Conservation (phyloP, 2,329 filamentous ascomycete genomes). For the Harringtonia aguacate region DNA sequence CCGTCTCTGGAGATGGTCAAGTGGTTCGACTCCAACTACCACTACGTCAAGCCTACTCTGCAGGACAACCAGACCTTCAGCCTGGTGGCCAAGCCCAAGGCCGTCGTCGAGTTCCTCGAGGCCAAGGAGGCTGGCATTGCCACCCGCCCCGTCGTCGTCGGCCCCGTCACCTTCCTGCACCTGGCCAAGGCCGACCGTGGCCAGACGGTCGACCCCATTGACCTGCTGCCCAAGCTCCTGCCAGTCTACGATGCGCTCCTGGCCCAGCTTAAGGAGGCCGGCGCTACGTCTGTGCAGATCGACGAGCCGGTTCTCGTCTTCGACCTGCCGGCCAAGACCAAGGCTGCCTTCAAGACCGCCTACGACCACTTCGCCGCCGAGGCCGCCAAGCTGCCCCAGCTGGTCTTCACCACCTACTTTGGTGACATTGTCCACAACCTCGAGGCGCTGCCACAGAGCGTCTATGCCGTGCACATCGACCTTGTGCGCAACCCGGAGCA, state of each 20-base stretch:
- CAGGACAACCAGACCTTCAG: conserved; percentile 96
- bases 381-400: conserved; percentile 71
- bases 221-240: conserved; percentile 83
- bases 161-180: conserved; percentile 93
- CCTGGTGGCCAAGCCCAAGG: conserved; percentile 80
- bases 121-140: conserved; percentile 92
- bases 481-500: conserved; percentile 98
- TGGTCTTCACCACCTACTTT: conserved; percentile 95
- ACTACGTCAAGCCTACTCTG: conserved; percentile 98
- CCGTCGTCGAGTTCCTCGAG: conserved; percentile 87
- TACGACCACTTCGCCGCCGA: conserved; percentile 80
- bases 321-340: conserved; percentile 79
- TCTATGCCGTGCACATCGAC: conserved; percentile 87
- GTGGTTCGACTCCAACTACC: conserved; percentile 99
- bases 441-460: conserved; percentile 67
- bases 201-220: conserved; percentile 86
- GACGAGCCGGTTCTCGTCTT: conserved; percentile 97
- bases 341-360: conserved; percentile 94
- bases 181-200: conserved; percentile 97
- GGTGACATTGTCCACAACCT: conserved; percentile 99
- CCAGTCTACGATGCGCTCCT: conserved; percentile 93
- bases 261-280: conserved; percentile 85
- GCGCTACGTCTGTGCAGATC: conserved; percentile 94
- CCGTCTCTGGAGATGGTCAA: conserved; percentile 98
- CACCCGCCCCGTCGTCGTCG: conserved; percentile 90